A percentile compares a stretch with the other conserved stretches of the same genome.
phyloP scores from a whole-genome alignment of 768 basidiomycete genomes.

The Suillus subluteus region DNA sequence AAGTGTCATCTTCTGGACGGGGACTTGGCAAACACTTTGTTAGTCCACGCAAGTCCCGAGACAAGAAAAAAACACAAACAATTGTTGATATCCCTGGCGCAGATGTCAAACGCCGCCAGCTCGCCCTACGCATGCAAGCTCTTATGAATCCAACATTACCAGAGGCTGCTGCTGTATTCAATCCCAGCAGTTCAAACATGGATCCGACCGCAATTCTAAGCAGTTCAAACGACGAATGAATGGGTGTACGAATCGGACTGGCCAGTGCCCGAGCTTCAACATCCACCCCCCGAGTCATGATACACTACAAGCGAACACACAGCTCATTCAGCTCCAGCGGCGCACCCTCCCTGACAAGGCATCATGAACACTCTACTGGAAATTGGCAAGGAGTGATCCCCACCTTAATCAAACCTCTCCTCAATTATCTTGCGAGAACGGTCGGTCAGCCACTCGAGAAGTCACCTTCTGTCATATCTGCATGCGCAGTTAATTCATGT shows the following conservation, averaged over 20 bases:
- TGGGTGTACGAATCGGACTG: neutral
- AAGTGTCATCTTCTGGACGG: neutral
- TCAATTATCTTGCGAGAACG: neutral
- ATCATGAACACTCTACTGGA: neutral
- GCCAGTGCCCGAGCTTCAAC: too few relatives aligned
- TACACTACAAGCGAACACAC: too few relatives aligned
- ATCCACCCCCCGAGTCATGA: too few relatives aligned
- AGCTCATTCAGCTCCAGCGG: neutral
- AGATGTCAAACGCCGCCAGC: slow-evolving; percentile 2
- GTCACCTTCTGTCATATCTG: neutral
- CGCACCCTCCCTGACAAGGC: neutral
- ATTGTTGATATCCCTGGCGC: slow-evolving; percentile 1
- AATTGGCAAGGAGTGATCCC: neutral
- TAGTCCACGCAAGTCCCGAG: neutral
- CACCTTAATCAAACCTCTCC: neutral
- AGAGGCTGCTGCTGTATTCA: neutral
- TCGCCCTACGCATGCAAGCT: neutral
- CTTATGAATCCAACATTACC: neutral
- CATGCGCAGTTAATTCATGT: neutral
- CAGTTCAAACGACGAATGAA: neutral
- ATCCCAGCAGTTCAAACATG: neutral
- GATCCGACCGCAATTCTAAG: neutral
- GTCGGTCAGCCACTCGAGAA: neutral
- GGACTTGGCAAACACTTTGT: neutral
- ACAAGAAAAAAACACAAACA: slow-evolving; percentile 11